Evolutionary conservation across 163 green algal species (phyloP).

Genomic region (Volvox carteri): DNA sequence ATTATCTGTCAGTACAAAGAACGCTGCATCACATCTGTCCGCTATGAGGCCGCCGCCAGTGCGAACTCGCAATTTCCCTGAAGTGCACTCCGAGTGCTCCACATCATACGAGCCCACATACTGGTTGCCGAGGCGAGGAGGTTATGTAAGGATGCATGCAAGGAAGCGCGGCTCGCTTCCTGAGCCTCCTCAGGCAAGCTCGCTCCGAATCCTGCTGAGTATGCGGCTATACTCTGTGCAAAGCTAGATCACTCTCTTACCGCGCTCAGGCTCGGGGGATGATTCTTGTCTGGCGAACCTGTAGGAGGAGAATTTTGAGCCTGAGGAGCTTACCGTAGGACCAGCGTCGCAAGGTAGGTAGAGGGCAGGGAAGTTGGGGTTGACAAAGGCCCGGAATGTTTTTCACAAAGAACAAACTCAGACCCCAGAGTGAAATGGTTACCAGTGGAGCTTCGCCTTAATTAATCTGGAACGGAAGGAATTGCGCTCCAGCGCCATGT

Average conservation of each 20-base stretch:
- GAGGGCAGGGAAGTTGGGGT: too few relatives aligned
- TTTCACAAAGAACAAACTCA: too few relatives aligned
- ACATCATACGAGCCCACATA: conserved; percentile 29
- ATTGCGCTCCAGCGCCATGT: too few relatives aligned
- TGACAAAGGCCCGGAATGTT: too few relatives aligned
- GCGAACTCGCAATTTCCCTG: not conserved
- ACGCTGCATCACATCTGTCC: not conserved
- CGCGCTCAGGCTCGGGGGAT: too few relatives aligned
- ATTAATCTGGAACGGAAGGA: too few relatives aligned
- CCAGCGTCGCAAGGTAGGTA: not conserved
- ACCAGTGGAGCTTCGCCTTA: too few relatives aligned
- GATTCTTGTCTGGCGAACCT: too few relatives aligned
- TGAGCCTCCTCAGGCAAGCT: not conserved
- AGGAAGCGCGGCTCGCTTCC: not conserved
- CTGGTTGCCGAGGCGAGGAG: not conserved
- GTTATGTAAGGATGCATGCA: not conserved
- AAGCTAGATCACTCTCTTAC: too few relatives aligned
- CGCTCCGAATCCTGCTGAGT: not conserved
- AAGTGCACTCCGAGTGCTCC: conserved; percentile 37
- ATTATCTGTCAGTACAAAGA: not conserved
- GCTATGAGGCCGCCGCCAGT: conserved; percentile 7
- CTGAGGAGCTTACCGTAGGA: not conserved
- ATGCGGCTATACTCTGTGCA: too few relatives aligned
- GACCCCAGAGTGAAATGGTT: too few relatives aligned
- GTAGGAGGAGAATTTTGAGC: not conserved